These are phyloP conservation scores for Vaccinium corymbosum DNA, from an alignment of 148 eudicot genomes.

Conservation along the genomic window DNA sequence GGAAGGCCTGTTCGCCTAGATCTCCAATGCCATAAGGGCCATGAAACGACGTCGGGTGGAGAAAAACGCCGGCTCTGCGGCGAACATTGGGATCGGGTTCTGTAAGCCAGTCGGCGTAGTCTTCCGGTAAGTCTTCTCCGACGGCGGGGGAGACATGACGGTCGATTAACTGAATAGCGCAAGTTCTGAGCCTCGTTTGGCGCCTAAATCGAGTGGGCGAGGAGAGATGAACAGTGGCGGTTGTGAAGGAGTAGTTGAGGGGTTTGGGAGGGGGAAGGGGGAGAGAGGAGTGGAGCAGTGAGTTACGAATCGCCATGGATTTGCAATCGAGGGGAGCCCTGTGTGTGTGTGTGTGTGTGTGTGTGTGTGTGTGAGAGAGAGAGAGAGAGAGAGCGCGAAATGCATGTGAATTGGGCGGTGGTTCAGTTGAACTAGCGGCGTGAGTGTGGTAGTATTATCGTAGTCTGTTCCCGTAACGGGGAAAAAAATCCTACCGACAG, in stretches of 20 bases:
- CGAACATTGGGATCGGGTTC: conserved; percentile 23
- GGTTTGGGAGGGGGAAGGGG: conserved; percentile 16
- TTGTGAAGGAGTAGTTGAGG: background rate
- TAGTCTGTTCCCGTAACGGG: too few species aligned
- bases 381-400: too few species aligned
- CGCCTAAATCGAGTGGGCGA: background rate
- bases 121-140: conserved; percentile 71
- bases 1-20: conserved; percentile 61
- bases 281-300: conserved; percentile 11
- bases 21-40: conserved; percentile 89
- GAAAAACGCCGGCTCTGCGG: conserved; percentile 76
- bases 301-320: conserved; percentile 21
- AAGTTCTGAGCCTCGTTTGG: background rate
- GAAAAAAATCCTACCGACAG: too few species aligned
- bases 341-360: too few species aligned
- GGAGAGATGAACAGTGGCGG: background rate
- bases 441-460: too few species aligned
- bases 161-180: background rate
- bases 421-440: too few species aligned
- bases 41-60: conserved; percentile 89
- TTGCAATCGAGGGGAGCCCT: background rate
- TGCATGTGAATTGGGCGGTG: too few species aligned
- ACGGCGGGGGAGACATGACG: conserved; percentile 21
- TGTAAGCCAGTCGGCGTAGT: conserved; percentile 59
- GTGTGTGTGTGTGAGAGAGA: too few species aligned